Percentiles rank a stretch among this genome's conserved stretches.
These are phyloP conservation scores for Microbotryomycetes sp. DNA, from an alignment of 1,284 basidiomycete genomes.

Conservation along the genomic window DNA sequence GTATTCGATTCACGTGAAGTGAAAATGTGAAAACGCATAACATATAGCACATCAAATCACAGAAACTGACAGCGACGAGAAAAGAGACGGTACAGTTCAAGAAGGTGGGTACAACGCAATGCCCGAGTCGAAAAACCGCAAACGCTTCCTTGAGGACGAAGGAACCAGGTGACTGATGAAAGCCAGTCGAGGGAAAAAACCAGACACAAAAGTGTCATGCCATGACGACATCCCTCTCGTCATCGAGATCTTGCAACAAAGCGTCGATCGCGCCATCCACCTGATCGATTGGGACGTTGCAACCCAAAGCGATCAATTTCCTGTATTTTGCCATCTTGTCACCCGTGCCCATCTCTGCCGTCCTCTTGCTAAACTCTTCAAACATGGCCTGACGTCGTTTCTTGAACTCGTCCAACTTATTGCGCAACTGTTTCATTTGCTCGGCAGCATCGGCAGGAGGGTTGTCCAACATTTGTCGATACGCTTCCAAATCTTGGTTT, in stretches of 20 bases:
- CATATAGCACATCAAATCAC: too few relatives aligned
- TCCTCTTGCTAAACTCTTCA: constrained; percentile 65
- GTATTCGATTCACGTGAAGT: too few relatives aligned
- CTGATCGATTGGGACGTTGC: constrained; percentile 72
- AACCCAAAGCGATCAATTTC: constrained; percentile 74
- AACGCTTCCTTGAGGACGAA: background rate
- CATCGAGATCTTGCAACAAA: constrained; percentile 4
- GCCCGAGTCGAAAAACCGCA: too few relatives aligned
- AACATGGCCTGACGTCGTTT: constrained; percentile 64
- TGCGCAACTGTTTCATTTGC: constrained; percentile 57
- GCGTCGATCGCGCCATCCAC: constrained; percentile 70
- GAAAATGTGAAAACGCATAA: too few relatives aligned
- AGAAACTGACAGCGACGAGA: too few relatives aligned
- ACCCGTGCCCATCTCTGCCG: constrained; percentile 80
- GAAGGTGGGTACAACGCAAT: background rate
- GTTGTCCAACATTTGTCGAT: constrained; percentile 39
- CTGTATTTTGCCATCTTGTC: constrained; percentile 82
- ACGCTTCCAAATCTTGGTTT: constrained; percentile 40
- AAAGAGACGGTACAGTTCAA: background rate
- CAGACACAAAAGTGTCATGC: background rate
- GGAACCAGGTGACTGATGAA: background rate
- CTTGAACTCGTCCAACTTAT: constrained; percentile 59
- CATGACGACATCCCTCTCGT: background rate
- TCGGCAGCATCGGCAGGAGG: constrained; percentile 43
- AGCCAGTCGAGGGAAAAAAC: background rate